These are phyloP conservation scores for Tuctoria greenei DNA, from an alignment of 176 grass and related monocot genomes.

Conservation along the genomic window DNA sequence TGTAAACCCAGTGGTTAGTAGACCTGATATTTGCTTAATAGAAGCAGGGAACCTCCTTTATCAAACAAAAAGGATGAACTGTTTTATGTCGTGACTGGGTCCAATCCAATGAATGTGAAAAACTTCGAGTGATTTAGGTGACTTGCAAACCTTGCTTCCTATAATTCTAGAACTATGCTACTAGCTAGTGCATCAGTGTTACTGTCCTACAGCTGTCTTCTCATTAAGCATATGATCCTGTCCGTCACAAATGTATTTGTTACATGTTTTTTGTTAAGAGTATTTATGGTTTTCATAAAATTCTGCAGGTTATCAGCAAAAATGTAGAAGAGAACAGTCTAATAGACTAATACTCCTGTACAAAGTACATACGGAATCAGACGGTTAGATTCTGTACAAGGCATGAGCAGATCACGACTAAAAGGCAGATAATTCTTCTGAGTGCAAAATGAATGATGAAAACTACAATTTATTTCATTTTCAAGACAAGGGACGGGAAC, in stretches of 20 bases:
- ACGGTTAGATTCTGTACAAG: conserved; percentile 28
- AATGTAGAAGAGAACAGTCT: conserved; percentile 30
- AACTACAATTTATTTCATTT: conserved; percentile 21
- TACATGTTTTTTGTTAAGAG: background rate
- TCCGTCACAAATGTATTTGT: conserved; percentile 5
- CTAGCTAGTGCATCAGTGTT: background rate
- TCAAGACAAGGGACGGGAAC: conserved; percentile 3
- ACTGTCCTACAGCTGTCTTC: conserved; percentile 6
- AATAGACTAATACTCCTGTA: conserved; percentile 14
- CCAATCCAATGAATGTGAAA: conserved; percentile 1
- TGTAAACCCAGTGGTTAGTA: too few relatives aligned
- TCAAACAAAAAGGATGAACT: too few relatives aligned
- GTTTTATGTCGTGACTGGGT: background rate
- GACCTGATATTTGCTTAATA: too few relatives aligned
- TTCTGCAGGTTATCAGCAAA: conserved; percentile 30
- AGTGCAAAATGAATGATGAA: conserved; percentile 1
- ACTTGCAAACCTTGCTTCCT: too few relatives aligned
- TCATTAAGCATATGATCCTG: background rate
- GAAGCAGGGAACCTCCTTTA: too few relatives aligned
- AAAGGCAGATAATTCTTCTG: conserved; percentile 31
- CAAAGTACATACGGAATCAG: conserved; percentile 43
- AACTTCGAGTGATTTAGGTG: too few relatives aligned
- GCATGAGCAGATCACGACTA: background rate
- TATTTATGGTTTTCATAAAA: conserved; percentile 23
- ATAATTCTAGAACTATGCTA: too few relatives aligned